Evolutionary conservation across 345 rosid species (phyloP).

Genomic region (Eutrema japonicum): DNA sequence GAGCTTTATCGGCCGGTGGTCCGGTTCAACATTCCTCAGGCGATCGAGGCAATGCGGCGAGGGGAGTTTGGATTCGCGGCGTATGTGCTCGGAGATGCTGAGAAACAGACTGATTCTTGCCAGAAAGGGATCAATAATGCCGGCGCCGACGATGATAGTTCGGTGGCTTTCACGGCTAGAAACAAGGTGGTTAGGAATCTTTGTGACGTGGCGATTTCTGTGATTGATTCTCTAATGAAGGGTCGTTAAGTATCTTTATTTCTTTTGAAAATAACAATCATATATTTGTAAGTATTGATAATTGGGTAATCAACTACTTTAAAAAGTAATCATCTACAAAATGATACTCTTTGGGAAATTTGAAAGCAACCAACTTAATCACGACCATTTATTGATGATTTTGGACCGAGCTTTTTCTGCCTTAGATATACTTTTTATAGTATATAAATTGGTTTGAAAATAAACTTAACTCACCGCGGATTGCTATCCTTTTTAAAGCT

Average conservation of each 20-base stretch:
- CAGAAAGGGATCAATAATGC: conserved; percentile 59
- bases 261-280: neutral
- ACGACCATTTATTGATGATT: neutral
- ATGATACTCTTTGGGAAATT: neutral
- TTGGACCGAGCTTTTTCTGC: too few species aligned
- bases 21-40: conserved; percentile 82
- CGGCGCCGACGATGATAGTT: conserved; percentile 26
- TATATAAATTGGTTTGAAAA: too few species aligned
- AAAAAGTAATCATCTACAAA: neutral
- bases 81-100: conserved; percentile 62
- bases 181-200: conserved; percentile 59
- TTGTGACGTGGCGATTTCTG: conserved; percentile 68
- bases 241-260: conserved; percentile 38
- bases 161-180: conserved; percentile 55
- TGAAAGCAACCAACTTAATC: neutral
- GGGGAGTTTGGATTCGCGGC: conserved; percentile 63
- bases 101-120: conserved; percentile 64
- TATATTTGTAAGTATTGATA: conserved; percentile 34
- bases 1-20: conserved; percentile 89
- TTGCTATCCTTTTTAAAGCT: too few species aligned
- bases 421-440: too few species aligned
- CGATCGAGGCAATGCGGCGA: conserved; percentile 59
- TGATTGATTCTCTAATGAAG: conserved; percentile 53
- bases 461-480: too few species aligned
- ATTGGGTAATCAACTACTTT: neutral